Conservation (phyloP, 768 basidiomycete species). For the Serendipita sp. region DNA sequence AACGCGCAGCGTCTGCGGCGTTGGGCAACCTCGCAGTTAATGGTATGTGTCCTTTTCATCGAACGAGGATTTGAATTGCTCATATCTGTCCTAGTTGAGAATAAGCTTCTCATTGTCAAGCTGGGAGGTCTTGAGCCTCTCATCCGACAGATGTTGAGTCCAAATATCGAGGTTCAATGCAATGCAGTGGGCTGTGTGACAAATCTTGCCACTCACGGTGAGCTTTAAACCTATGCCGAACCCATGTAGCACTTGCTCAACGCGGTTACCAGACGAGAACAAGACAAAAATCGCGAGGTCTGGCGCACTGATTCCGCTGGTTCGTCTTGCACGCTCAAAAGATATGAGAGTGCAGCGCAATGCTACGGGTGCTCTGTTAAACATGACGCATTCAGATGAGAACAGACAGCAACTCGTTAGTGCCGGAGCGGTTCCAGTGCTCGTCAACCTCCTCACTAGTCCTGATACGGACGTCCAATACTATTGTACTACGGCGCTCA, state of each 20-base stretch:
- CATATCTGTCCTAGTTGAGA: conserved; percentile 50
- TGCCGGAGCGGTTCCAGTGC: conserved; percentile 93
- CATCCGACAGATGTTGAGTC: conserved; percentile 96
- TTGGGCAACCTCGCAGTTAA: conserved; percentile 84
- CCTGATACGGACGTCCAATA: conserved; percentile 99
- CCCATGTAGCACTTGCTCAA: conserved; percentile 4
- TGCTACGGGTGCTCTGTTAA: conserved; percentile 90
- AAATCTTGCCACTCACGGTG: conserved; percentile 95
- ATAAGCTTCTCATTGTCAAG: conserved; percentile 96
- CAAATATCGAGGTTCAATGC: conserved; percentile 98
- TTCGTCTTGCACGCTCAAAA: conserved; percentile 88
- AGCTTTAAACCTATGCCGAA: conserved; percentile 16
- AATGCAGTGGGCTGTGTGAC: conserved; percentile 99
- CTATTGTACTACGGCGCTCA: conserved; percentile 95
- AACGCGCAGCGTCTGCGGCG: too few species aligned
- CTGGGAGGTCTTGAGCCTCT: conserved; percentile 94
- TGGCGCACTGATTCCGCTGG: conserved; percentile 93
- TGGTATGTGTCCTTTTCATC: conserved; percentile 29
- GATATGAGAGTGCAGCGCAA: conserved; percentile 99
- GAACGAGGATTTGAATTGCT: background rate
- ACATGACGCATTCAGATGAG: conserved; percentile 99
- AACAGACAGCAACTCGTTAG: conserved; percentile 97
- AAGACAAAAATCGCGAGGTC: conserved; percentile 99
- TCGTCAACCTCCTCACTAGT: conserved; percentile 84
- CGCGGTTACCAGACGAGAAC: conserved; percentile 64